Percentiles rank a stretch among this genome's conserved stretches.
These are phyloP conservation scores for Saturnispora ahearnii DNA, from an alignment of 805 yeast genomes.

Conservation along the genomic window DNA sequence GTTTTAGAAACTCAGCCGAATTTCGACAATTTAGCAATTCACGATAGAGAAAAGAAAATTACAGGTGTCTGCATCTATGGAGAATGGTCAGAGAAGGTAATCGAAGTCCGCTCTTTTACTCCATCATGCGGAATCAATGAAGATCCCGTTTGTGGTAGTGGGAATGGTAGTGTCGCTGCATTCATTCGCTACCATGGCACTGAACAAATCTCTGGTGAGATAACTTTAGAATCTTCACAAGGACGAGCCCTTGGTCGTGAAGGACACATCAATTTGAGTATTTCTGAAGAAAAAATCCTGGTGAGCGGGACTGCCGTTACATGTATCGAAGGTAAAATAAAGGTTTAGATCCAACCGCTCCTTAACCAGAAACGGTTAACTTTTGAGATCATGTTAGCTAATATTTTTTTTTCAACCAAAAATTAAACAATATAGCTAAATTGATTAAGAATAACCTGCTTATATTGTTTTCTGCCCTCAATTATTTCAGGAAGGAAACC, in stretches of 20 bases:
- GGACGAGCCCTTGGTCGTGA: conserved; percentile 5
- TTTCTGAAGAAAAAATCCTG: background rate
- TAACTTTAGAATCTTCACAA: background rate
- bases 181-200: background rate
- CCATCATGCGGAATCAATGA: conserved; percentile 28
- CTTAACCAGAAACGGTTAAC: too few relatives aligned
- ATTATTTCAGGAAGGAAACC: too few relatives aligned
- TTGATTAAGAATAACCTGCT: too few relatives aligned
- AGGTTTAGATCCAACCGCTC: too few relatives aligned
- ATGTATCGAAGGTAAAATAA: conserved; percentile 4
- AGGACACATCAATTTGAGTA: background rate
- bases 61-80: conserved; percentile 36
- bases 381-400: too few relatives aligned
- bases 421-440: too few relatives aligned
- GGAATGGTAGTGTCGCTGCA: conserved; percentile 24
- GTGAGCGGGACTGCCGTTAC: conserved; percentile 9
- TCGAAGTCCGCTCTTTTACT: conserved; percentile 38
- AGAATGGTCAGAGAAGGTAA: conserved; percentile 19
- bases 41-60: conserved; percentile 18
- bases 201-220: background rate
- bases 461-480: too few relatives aligned
- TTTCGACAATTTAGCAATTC: conserved; percentile 15
- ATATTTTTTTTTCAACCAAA: too few relatives aligned
- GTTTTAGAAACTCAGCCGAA: conserved; percentile 31
- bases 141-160: conserved; percentile 51